Evolutionary conservation across 2,329 filamentous ascomycete genomes (phyloP), one percentile per base, ranked within the genome.

Genomic region (Madurella mycetomatis): DNA sequence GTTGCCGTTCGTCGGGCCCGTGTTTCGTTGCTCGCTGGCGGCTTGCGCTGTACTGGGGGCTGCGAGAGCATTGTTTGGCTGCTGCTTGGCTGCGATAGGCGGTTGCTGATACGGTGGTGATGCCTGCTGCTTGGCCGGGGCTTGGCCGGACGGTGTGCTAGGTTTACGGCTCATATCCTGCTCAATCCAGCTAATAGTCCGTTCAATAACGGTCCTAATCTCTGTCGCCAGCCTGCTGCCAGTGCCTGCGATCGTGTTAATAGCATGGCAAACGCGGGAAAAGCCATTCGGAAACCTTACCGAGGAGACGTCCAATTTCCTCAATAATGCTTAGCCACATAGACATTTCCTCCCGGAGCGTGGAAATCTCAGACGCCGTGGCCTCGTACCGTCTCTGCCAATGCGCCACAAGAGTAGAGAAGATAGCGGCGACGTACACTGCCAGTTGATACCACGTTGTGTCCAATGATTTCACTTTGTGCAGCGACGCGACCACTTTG

Each of bases 391-490:
- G 77, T 46, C 85, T 80, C 65, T 90, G 81, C 74, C 83, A 88
- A 52, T 85, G 79, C 1, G 82, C 81, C 45, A 87, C 88, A 0
- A 92, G 72, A 13, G 81, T 84, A 0, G 86, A 87, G 62, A 90
- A 88, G 53, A 89, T 84, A 25, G 86, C 86, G 42, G 86, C 83
- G 12, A 88, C 77, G 64, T 88, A 90, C 5, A 88, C 79, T 0
- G 87, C 85, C 47, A 83, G 78, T 46, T 86, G 85, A 62, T 88
- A 87, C 87, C 88, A 92, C 1, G 87, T 90, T 1, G 86, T 88
- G 64, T 92, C 88, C 4, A 92, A 72, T 43, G 83, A 84, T 64
- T 86, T 88, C 54, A 84, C 74, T 60, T 77, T 78, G 54, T 82
- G 79, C 46, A 92, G 70, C 50, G 82, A 74, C 18, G 76, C 74